Base-by-base conservation (phyloP, 805 yeast species). In the Spathaspora boniae region DNA sequence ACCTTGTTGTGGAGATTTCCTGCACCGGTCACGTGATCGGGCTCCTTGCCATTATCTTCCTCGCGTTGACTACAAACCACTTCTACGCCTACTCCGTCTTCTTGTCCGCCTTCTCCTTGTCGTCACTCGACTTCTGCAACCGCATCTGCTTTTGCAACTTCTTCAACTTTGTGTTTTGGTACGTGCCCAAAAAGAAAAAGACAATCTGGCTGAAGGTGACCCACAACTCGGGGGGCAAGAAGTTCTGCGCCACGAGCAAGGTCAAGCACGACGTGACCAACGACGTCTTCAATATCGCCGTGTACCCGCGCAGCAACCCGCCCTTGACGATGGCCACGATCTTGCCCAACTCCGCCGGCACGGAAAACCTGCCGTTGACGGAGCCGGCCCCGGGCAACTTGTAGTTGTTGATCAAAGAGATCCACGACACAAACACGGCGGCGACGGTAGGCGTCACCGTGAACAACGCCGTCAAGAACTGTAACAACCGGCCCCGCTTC, bases 141-240 rank as follows among this genome's bases (percentile, higher is more conserved):
- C 32, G 33, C 29, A 26, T 32, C 27, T 24, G 31, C 25, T 41
- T 38, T 53, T 60, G 31, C 50, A 43, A 28, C 49, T 54, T 42
- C 54, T 78, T 78, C 43, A 80, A 60, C 51, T 68, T 61, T 4
- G 77, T 70, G 48, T 80, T 80, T 46, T 80, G 82, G 37, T 68
- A 66, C 1, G 86, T 80, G 1, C 84, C 84, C 38, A 80, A 57
- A 4, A 79, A 50, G 44, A 79, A 79, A 47, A 72, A 78, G 16
- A 79, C 73, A 21, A 75, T 43, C 44, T 71, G 73, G 58, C 78
- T 78, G 51, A 78, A 80, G 3, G 76, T 76, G 8, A 76, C 79
- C 87, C 87, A 80, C 20, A 72, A 58, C 46, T 78, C 76, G 2
- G 81, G 80, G 6, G 68, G 62, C 9, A 80, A 45, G 42, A 66